Percentiles rank a stretch among this genome's conserved stretches.
These are phyloP conservation scores for Xylaria castorea DNA, from an alignment of 495 filamentous ascomycete genomes.

Conservation along the genomic window DNA sequence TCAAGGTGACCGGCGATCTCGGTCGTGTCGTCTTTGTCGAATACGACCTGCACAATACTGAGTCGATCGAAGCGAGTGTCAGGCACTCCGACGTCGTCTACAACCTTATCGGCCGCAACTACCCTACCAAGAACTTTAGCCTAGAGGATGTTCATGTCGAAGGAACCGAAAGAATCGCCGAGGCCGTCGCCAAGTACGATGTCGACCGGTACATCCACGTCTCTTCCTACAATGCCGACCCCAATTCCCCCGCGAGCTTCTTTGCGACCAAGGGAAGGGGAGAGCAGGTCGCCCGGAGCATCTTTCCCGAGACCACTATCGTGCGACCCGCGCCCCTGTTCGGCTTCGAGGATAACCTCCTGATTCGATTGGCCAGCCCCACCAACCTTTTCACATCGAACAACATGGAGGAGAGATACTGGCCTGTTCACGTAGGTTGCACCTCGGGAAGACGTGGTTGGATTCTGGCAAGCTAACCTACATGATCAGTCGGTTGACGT, in stretches of 20 bases:
- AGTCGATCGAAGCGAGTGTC: conserved; percentile 95
- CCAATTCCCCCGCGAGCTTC: conserved; percentile 81
- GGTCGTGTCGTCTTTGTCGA: conserved; percentile 89
- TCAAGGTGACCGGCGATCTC: conserved; percentile 94
- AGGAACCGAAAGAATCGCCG: conserved; percentile 91
- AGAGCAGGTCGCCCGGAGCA: conserved; percentile 82
- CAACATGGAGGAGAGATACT: conserved; percentile 87
- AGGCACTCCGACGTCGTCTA: conserved; percentile 97
- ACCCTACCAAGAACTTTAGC: conserved; percentile 97
- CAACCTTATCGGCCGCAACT: conserved; percentile 91
- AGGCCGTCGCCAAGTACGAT: conserved; percentile 98
- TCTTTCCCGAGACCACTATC: conserved; percentile 98
- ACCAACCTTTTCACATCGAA: conserved; percentile 88
- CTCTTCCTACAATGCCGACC: conserved; percentile 90
- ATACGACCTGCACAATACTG: conserved; percentile 93
- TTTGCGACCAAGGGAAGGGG: conserved; percentile 87
- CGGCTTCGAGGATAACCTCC: conserved; percentile 91
- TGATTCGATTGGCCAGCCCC: conserved; percentile 80
- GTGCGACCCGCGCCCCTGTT: conserved; percentile 94
- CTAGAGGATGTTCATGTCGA: conserved; percentile 93
- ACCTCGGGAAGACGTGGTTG: conserved; percentile 10
- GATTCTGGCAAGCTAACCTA: conserved; percentile 31
- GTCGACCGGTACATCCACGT: conserved; percentile 97
- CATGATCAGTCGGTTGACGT: conserved; percentile 78
- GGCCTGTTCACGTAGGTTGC: conserved; percentile 86